Percentiles rank a stretch among this genome's conserved stretches.
Evolutionary conservation across 2,329 filamentous ascomycete species (phyloP).

Genomic region (Leptographium lundbergii): DNA sequence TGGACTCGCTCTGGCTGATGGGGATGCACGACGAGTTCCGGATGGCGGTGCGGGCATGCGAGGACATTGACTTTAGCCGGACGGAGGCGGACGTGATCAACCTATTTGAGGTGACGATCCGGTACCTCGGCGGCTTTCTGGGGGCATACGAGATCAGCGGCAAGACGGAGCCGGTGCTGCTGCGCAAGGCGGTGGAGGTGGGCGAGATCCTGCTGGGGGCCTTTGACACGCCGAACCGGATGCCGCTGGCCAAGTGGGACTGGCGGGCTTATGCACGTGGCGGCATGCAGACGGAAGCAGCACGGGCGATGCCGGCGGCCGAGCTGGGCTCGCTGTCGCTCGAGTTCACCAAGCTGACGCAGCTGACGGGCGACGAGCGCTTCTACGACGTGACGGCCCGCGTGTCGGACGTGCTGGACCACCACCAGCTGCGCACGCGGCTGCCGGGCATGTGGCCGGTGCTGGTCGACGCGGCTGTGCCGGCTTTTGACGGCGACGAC

Average conservation of each 20-base stretch:
- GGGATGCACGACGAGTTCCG: constrained; percentile 53
- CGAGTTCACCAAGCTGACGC: constrained; percentile 52
- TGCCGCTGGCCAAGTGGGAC: constrained; percentile 48
- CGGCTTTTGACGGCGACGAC: constrained; percentile 42
- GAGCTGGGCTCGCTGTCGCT: constrained; percentile 46
- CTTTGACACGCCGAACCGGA: constrained; percentile 56
- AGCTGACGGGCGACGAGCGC: constrained; percentile 45
- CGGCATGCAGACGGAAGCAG: constrained; percentile 29
- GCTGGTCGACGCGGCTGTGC: constrained; percentile 36
- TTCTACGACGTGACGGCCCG: constrained; percentile 50
- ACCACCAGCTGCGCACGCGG: constrained; percentile 37
- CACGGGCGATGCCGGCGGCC: constrained; percentile 25
- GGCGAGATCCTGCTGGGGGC: constrained; percentile 52
- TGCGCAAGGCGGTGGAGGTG: constrained; percentile 50
- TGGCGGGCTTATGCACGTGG: constrained; percentile 35
- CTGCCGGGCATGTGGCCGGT: constrained; percentile 53
- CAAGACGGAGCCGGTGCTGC: constrained; percentile 35
- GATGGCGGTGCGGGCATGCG: constrained; percentile 44
- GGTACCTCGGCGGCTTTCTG: constrained; percentile 56
- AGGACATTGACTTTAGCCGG: constrained; percentile 47
- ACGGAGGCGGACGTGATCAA: constrained; percentile 41
- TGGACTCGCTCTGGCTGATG: constrained; percentile 66
- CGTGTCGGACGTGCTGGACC: constrained; percentile 42
- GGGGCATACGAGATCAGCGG: constrained; percentile 57
- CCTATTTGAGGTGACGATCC: constrained; percentile 59